These are phyloP conservation scores for Linnemannia exigua DNA, from an alignment of 192 early-diverging fungal genomes.

Conservation along the genomic window DNA sequence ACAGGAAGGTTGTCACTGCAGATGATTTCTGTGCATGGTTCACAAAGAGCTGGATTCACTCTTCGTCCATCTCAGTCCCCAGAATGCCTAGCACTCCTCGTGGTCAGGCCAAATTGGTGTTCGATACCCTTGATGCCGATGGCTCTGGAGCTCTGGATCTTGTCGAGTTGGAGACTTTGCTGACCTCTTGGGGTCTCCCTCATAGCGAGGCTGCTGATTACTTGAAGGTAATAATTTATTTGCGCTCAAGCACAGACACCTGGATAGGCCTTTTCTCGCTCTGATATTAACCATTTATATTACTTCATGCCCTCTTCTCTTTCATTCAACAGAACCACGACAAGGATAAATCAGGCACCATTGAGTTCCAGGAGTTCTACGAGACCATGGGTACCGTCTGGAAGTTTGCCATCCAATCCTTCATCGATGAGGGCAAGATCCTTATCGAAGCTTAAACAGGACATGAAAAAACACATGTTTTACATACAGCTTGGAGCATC, in stretches of 20 bases:
- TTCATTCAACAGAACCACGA: slow-evolving; percentile 22
- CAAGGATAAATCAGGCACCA: slow-evolving; percentile 16
- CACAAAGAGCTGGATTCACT: slow-evolving; percentile 54
- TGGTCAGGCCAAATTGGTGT: slow-evolving; percentile 49
- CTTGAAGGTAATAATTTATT: slow-evolving; percentile 33
- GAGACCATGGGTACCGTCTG: slow-evolving; percentile 37
- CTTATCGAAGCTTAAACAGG: slow-evolving; percentile 23
- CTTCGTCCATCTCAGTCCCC: slow-evolving; percentile 28
- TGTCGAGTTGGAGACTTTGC: slow-evolving; percentile 31
- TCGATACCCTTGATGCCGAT: slow-evolving; percentile 46
- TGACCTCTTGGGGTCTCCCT: slow-evolving; percentile 47
- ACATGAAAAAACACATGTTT: neutral
- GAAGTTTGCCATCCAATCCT: slow-evolving; percentile 53
- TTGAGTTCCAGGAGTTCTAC: slow-evolving; percentile 48
- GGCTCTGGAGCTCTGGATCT: slow-evolving; percentile 36
- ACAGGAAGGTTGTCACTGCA: neutral
- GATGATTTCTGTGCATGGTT: slow-evolving; percentile 51
- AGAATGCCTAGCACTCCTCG: slow-evolving; percentile 39
- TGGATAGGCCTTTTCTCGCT: neutral
- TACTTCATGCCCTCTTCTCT: neutral
- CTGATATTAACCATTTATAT: neutral
- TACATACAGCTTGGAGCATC: no score
- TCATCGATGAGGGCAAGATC: slow-evolving; percentile 55
- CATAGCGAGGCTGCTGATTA: slow-evolving; percentile 28
- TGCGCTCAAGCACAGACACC: neutral